A percentile compares a stretch with the other conserved stretches of the same genome.
Conservation (phyloP, 495 filamentous ascomycete genomes). For the Penicillium mononematosum region DNA sequence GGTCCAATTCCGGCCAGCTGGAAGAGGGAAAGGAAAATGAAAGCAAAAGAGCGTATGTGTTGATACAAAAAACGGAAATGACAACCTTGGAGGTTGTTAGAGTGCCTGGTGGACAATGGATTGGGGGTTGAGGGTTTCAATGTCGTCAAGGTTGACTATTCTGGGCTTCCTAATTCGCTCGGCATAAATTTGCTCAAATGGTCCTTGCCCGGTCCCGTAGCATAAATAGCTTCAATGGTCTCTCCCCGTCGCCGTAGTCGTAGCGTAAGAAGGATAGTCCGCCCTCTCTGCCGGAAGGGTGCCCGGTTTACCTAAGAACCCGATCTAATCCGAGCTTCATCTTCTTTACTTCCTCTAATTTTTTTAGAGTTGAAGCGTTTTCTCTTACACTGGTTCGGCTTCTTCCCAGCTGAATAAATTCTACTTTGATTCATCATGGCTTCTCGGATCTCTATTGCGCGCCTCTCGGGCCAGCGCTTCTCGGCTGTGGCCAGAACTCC, state of each 20-base stretch:
- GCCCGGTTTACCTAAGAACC: conserved; percentile 9
- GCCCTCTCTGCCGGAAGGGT: conserved; percentile 25
- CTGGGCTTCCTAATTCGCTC: conserved; percentile 30
- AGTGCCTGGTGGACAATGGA: neutral
- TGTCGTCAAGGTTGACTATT: conserved; percentile 28
- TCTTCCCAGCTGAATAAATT: neutral
- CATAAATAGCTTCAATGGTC: conserved; percentile 27
- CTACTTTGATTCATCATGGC: conserved; percentile 33
- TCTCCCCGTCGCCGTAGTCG: conserved; percentile 18
- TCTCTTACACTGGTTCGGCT: neutral
- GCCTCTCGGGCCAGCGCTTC: conserved; percentile 38
- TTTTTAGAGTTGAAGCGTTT: conserved; percentile 13
- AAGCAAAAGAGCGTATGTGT: neutral
- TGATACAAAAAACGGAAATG: neutral
- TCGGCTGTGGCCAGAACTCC: conserved; percentile 31
- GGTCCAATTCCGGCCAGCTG: conserved; percentile 11
- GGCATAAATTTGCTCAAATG: conserved; percentile 24
- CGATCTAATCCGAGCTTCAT: conserved; percentile 17
- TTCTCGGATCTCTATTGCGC: conserved; percentile 43
- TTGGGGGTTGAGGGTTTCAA: neutral
- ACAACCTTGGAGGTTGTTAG: neutral
- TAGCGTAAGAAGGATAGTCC: conserved; percentile 42
- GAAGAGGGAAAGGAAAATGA: neutral
- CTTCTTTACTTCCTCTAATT: conserved; percentile 6
- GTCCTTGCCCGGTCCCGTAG: conserved; percentile 1